A percentile compares a stretch with the other conserved stretches of the same genome.
Evolutionary conservation across 768 basidiomycete species (phyloP).

Genomic region (Strobilomyces confusus): DNA sequence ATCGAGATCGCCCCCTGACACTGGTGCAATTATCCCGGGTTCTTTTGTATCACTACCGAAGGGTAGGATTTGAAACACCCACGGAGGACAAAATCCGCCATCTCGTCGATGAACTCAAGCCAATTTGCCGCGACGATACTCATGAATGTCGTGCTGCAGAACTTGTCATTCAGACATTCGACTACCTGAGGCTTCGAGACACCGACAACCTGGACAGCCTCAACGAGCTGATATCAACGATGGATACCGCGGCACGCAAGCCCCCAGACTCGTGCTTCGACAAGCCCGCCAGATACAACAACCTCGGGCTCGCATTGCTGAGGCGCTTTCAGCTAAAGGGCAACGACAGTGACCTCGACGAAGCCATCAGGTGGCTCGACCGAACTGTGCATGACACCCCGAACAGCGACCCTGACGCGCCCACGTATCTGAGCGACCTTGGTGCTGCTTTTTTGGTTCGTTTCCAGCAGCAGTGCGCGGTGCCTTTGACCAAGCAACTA

Average conservation of each 20-base stretch:
- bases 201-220: neutral
- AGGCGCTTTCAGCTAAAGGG: neutral
- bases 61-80: neutral
- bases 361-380: too few species aligned
- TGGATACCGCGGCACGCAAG: neutral
- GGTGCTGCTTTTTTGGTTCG: too few species aligned
- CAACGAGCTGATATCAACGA: neutral
- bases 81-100: neutral
- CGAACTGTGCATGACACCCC: too few species aligned
- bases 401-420: too few species aligned
- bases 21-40: neutral
- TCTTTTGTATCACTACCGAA: neutral
- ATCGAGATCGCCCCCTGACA: slow-evolving; percentile 8
- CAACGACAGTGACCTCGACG: slow-evolving; percentile 8
- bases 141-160: slow-evolving; percentile 1
- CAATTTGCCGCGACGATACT: neutral
- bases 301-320: slow-evolving; percentile 14
- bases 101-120: too few species aligned
- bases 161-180: neutral
- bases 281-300: slow-evolving; percentile 1
- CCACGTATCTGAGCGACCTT: too few species aligned
- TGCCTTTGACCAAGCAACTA: too few species aligned
- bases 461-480: too few species aligned
- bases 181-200: neutral
- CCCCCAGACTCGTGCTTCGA: slow-evolving; percentile 2